A percentile compares a stretch with the other conserved stretches of the same genome.
Evolutionary conservation across 2,329 filamentous ascomycete genomes (phyloP).

Genomic region (Colletotrichum graminicola): DNA sequence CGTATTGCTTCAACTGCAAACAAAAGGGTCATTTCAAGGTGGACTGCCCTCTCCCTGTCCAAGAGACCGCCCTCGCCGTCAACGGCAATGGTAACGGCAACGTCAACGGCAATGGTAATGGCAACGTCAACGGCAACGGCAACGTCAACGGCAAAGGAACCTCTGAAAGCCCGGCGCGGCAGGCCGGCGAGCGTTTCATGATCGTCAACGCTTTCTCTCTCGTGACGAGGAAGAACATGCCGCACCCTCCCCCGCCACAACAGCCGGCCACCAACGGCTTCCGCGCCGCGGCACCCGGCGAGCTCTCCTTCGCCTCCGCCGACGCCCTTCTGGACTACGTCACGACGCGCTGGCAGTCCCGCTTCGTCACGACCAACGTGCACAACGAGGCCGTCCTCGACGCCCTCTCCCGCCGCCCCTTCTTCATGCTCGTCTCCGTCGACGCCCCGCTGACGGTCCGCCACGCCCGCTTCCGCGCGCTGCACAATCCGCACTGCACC

Average conservation of each 20-base stretch:
- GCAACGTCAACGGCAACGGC: conserved; percentile 1
- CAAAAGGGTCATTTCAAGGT: conserved; percentile 19
- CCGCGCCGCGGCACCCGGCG: conserved; percentile 43
- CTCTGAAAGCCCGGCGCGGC: background rate
- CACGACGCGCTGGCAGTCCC: conserved; percentile 83
- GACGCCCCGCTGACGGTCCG: conserved; percentile 89
- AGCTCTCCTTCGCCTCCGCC: conserved; percentile 68
- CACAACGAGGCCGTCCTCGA: conserved; percentile 80
- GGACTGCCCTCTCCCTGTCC: conserved; percentile 17
- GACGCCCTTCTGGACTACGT: conserved; percentile 85
- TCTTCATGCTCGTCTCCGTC: conserved; percentile 92
- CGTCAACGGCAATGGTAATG: conserved; percentile 2
- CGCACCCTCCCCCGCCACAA: conserved; percentile 60
- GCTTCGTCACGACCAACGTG: conserved; percentile 89
- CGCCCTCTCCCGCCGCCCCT: conserved; percentile 81
- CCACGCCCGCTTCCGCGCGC: conserved; percentile 80
- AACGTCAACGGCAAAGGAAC: background rate
- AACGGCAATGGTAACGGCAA: background rate
- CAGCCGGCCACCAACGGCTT: conserved; percentile 72
- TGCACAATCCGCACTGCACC: conserved; percentile 49
- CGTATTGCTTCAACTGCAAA: conserved; percentile 24
- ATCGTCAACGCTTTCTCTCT: conserved; percentile 13
- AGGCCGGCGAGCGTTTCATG: background rate
- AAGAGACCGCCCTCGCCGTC: conserved; percentile 15
- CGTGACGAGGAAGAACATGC: background rate